phyloP scores from a whole-genome alignment of 352 stramenopile species.

The Pythium utonaiense region DNA sequence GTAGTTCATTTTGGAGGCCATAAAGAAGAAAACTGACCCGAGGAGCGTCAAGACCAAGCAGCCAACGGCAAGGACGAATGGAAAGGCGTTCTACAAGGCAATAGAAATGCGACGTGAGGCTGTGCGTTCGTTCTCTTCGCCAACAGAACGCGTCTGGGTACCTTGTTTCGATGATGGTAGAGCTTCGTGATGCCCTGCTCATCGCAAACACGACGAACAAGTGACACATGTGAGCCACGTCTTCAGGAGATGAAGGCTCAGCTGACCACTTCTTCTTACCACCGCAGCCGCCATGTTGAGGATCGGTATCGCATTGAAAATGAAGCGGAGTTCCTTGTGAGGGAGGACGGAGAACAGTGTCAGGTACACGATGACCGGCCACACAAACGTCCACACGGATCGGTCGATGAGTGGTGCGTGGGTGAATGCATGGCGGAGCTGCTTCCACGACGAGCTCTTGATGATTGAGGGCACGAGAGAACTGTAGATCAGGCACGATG shows the following conservation, averaged over 20 bases:
- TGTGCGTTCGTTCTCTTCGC: not conserved
- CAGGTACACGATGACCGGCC: slow-evolving; percentile 86
- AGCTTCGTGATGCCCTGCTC: slow-evolving; percentile 65
- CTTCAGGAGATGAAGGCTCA: too few relatives aligned
- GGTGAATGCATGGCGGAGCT: slow-evolving; percentile 34
- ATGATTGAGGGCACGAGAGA: slow-evolving; percentile 38
- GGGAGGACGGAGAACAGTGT: slow-evolving; percentile 94
- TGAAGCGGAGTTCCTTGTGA: slow-evolving; percentile 98
- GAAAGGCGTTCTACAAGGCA: slow-evolving; percentile 34
- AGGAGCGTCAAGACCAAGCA: slow-evolving; percentile 46
- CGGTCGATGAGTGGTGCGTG: slow-evolving; percentile 44
- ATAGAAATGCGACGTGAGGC: not conserved
- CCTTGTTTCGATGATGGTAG: slow-evolving; percentile 58
- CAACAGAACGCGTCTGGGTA: slow-evolving; percentile 10
- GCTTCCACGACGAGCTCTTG: slow-evolving; percentile 38
- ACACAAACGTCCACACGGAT: slow-evolving; percentile 51
- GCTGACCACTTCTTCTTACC: too few relatives aligned
- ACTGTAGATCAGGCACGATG: too few relatives aligned
- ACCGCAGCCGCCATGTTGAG: slow-evolving; percentile 92
- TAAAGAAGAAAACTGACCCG: slow-evolving; percentile 53
- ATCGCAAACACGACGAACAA: not conserved
- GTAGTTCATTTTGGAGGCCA: slow-evolving; percentile 90
- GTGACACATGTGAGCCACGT: not conserved
- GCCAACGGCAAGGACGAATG: slow-evolving; percentile 44
- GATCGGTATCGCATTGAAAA: slow-evolving; percentile 96